Base-by-base conservation (phyloP, 768 basidiomycete species). In the Mycena belliarum region DNA sequence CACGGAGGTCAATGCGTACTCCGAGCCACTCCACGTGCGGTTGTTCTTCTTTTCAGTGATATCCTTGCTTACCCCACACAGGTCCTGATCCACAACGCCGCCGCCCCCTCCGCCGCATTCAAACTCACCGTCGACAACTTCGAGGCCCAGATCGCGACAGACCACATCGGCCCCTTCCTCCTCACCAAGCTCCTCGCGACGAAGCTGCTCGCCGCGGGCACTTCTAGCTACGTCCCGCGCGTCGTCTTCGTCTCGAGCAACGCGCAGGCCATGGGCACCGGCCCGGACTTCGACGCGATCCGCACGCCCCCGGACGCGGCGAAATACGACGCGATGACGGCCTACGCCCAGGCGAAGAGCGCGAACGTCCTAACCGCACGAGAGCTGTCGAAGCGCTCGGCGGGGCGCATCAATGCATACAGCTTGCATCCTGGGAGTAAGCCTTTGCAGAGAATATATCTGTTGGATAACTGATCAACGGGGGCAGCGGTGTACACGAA, bases 391-490 rank as follows among this genome's bases (percentile, higher is more conserved):
- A 50, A 40, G 37, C 35, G 49, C 9, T 25, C 49, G 9, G 23
- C 26, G 8, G 49, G 49, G 3, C 18, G 15, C 4, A 38, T 50
- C 4, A 41, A 50, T n/a, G 49, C 37, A 25, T 50, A 50, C 26
- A 55, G 54, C 46, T n/a, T 48, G 23, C 46, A 55, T 8, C 54
- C 54, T 1, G 54, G 54, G 3, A 7, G 54, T 55, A 14, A 15
- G 54, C n/a, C n/a, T 25, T 46, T 14, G 25, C 3, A 16, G 12
- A 8, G n/a, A n/a, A 24, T 37, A 18, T 2, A 10, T n/a, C 4
- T n/a, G 38, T 4, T 12, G 38, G n/a, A 4, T 40, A 35, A 35
- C 5, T n/a, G n/a, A n/a, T 37, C 37, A n/a, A 35, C 14, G 12
- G 4, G 4, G 6, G 38, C 38, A 40, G 38, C 20, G 4, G 20